phyloP scores from a whole-genome alignment of 163 green algal species.

The Scenedesmus sp. region DNA sequence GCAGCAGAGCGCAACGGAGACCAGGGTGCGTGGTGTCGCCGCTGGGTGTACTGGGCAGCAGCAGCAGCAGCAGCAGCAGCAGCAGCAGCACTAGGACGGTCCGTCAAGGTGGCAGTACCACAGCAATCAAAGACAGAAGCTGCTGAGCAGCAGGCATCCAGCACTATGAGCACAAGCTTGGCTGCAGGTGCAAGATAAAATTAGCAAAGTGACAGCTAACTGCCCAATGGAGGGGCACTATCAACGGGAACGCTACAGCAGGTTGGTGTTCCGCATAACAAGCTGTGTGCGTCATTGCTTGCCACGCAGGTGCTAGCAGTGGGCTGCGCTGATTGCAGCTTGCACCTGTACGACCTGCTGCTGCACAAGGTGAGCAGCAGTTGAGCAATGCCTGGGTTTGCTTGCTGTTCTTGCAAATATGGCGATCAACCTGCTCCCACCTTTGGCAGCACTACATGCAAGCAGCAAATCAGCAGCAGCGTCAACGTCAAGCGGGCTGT shows the following conservation, averaged over 20 bases:
- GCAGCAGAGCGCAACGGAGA: slow-evolving; percentile 43
- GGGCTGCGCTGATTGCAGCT: slow-evolving; percentile 17
- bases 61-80: no score
- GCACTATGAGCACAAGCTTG: no score
- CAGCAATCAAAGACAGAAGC: no score
- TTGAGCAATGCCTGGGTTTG: background rate
- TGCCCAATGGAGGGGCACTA: no score
- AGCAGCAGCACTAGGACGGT: background rate
- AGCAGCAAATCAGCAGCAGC: background rate
- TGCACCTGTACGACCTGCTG: slow-evolving; percentile 46
- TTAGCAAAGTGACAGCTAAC: no score
- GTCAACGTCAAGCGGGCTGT: background rate
- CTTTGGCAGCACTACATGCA: no score
- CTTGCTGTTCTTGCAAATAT: background rate
- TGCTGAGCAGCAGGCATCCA: no score
- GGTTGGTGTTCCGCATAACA: no score
- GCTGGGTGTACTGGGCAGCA: background rate
- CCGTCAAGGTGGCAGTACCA: no score
- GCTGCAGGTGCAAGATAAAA: no score
- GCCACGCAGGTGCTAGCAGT: slow-evolving; percentile 25
- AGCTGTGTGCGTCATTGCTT: background rate
- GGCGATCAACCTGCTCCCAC: background rate
- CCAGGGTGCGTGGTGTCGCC: background rate
- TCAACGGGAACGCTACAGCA: background rate
- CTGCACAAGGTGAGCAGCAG: slow-evolving; percentile 9